Conservation (phyloP, 2,329 filamentous ascomycete species). For the Pseudophaeomoniella oleicola region DNA sequence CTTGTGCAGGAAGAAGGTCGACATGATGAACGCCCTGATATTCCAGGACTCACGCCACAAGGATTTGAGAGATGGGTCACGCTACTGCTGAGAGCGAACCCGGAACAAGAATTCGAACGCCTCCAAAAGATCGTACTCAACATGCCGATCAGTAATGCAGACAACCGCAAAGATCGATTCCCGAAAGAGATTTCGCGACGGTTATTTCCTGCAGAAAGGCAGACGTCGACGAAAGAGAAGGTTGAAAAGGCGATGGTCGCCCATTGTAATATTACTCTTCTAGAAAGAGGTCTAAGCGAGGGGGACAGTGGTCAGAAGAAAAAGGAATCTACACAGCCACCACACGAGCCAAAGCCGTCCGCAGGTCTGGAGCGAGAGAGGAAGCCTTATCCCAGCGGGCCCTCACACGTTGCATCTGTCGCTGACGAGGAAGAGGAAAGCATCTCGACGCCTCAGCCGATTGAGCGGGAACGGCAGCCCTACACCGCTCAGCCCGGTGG, state of each 20-base stretch:
- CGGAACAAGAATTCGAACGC: constrained; percentile 58
- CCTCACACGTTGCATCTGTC: constrained; percentile 19
- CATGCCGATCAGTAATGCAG: constrained; percentile 55
- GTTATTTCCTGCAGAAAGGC: constrained; percentile 49
- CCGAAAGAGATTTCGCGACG: constrained; percentile 65
- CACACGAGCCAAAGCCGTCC: constrained; percentile 4
- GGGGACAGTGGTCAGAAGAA: constrained; percentile 21
- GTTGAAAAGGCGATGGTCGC: constrained; percentile 46
- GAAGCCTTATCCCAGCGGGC: constrained; percentile 21
- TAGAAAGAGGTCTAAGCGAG: constrained; percentile 17
- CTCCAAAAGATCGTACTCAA: constrained; percentile 53
- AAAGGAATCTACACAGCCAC: constrained; percentile 11
- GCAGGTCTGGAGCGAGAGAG: constrained; percentile 21
- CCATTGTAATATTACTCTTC: constrained; percentile 33
- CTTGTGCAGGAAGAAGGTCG: constrained; percentile 40
- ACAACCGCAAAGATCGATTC: constrained; percentile 55
- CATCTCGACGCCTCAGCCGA: constrained; percentile 29
- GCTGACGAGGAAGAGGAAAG: constrained; percentile 26
- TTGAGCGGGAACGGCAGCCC: constrained; percentile 53
- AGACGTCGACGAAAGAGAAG: constrained; percentile 42
- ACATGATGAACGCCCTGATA: constrained; percentile 36
- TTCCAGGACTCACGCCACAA: constrained; percentile 51
- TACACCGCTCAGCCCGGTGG: constrained; percentile 45
- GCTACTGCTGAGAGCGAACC: constrained; percentile 58
- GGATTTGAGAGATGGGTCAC: constrained; percentile 62